Evolutionary conservation across 2,329 filamentous ascomycete species (phyloP), one percentile per base, ranked within the genome.

Genomic region (Xenoacremonium recifei): DNA sequence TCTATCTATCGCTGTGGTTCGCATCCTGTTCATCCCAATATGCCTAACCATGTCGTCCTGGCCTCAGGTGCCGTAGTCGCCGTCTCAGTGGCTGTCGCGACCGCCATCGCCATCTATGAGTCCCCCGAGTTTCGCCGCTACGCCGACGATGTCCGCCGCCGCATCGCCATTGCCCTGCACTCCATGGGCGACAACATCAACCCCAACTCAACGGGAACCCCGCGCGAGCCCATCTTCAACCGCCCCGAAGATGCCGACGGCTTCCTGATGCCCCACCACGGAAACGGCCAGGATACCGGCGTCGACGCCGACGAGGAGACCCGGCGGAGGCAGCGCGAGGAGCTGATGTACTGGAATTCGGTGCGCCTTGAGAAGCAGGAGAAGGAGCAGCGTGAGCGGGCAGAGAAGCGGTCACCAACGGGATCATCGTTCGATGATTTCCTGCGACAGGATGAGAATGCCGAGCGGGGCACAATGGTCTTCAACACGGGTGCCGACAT

Each of bases 301-400:
- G 73, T 84, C 17, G 80, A 82, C 23, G 80, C 79, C 41, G 81
- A 85, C 51, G 79, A 83, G 38, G 81, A 80, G 50, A 77, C 73
- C 17, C 72, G 76, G 39, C 74, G 76, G 50, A 69, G 78, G 44
- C 81, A 85, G 59, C 72, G 80, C 27, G 80, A 84, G 54, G 81
- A 85, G 61, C 59, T 85, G 45, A 68, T 84, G 62, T 84, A 82
- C 53, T 85, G 81, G 81, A 85, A 85, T 55, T 69, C 75, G 3
- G 49, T 80, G 21, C 74, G 67, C 38, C 59, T 80, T 37, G 67
- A 75, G 57, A 75, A 76, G 58, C 58, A 70, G 54, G 65, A 70
- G 41, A 56, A 50, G 46, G 50, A 64, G 19, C 48, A 44, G 42
- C n/a, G n/a, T n/a, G 53, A 53, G 35, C 9, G 15, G 30, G 46